Percentiles rank a stretch among this genome's conserved stretches.
Conservation (phyloP, 148 eudicot genomes). For the Arctostaphylos glauca region DNA sequence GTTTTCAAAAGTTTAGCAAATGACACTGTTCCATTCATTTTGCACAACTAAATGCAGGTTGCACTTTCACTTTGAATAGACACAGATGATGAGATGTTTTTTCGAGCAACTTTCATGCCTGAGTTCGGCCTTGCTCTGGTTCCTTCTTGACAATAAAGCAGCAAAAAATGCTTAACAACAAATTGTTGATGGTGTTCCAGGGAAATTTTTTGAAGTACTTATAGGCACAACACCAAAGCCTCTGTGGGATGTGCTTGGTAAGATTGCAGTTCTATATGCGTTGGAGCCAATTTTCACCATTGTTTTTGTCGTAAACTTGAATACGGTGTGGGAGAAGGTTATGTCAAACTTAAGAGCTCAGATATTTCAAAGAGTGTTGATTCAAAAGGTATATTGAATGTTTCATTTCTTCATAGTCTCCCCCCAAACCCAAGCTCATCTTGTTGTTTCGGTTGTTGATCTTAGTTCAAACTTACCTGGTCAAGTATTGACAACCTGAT, state of each 20-base stretch:
- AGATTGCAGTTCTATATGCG: constrained; percentile 66
- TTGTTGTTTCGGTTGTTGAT: not conserved
- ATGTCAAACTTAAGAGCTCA: constrained; percentile 97
- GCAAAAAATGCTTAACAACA: not conserved
- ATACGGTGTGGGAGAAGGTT: constrained; percentile 90
- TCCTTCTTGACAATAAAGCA: not conserved
- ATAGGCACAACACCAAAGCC: constrained; percentile 72
- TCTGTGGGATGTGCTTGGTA: constrained; percentile 69
- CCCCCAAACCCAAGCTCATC: not conserved
- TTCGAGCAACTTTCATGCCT: not conserved
- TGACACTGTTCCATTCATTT: not conserved
- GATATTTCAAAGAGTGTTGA: constrained; percentile 73
- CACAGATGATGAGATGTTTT: not conserved
- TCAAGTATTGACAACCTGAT: not conserved
- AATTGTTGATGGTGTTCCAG: constrained; percentile 39
- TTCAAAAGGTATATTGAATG: constrained; percentile 68
- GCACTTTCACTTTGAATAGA: not conserved
- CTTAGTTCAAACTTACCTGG: not conserved
- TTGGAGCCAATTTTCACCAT: constrained; percentile 88
- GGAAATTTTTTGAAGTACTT: constrained; percentile 83
- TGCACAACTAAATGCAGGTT: not conserved
- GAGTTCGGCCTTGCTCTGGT: not conserved
- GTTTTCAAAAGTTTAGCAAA: not conserved
- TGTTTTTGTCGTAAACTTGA: constrained; percentile 79
- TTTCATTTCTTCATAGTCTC: not conserved